Conservation (phyloP, 1,139 yeast genomes). For the Kurtzmaniella quercitrusa region DNA sequence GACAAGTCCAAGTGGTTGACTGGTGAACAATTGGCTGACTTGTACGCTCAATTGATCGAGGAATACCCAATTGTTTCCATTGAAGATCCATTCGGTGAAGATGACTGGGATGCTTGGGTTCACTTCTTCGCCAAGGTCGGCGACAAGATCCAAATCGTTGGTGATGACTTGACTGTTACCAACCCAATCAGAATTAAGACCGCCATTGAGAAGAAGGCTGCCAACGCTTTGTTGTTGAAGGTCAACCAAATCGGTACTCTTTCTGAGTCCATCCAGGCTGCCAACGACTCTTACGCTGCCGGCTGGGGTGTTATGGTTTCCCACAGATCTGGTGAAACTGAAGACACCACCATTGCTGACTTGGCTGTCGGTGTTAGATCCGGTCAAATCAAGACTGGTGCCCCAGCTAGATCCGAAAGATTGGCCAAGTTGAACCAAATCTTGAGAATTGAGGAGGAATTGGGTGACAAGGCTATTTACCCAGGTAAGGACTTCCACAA, state of each 20-base stretch:
- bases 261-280: constrained; percentile 89
- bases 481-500: constrained; percentile 86
- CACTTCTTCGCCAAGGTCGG: constrained; percentile 71
- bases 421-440: constrained; percentile 96
- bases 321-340: constrained; percentile 99
- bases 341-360: constrained; percentile 96
- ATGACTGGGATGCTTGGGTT: constrained; percentile 97
- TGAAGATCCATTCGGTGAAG: constrained; percentile 98
- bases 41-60: constrained; percentile 71
- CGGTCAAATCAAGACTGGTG: constrained; percentile 99
- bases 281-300: constrained; percentile 83
- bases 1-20: constrained; percentile 86
- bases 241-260: constrained; percentile 94
- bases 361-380: constrained; percentile 93
- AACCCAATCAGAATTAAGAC: constrained; percentile 90
- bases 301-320: constrained; percentile 98
- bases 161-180: constrained; percentile 96
- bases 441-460: constrained; percentile 95
- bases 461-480: constrained; percentile 91
- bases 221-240: constrained; percentile 89
- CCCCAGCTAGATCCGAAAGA: constrained; percentile 99
- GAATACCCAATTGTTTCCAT: constrained; percentile 96
- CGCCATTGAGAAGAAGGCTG: constrained; percentile 93
- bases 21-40: constrained; percentile 78
- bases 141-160: constrained; percentile 79